Base-by-base conservation (phyloP, 2,329 filamentous ascomycete genomes). In the Trichoderma atrobrunneum region DNA sequence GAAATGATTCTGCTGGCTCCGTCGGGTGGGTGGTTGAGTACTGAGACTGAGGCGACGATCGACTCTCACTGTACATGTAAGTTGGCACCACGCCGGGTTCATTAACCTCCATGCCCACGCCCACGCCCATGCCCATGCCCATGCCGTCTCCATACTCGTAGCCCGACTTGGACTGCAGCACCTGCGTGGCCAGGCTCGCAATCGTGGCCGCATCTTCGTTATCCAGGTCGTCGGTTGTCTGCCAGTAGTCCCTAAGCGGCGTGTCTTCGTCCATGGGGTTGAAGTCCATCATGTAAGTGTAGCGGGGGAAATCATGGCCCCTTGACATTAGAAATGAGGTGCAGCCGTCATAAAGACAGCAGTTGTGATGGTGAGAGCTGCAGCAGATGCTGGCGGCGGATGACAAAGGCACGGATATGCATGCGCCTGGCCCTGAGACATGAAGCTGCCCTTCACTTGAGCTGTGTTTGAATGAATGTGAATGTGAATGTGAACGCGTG, bases 261-360 rank as follows among this genome's bases (percentile, higher is more conserved):
- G 72, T 72, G 18, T 61, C 39, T 57, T 73, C 72, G n/a, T 73
- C 72, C 24, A 66, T 32, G 14, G 62, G 57, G 43, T 57, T 72
- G 34, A 68, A 67, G 48, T 73, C 72, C 72, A 73, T 73, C 34
- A 68, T 43, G n/a, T 48, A 64, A 34, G 66, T 36, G 36, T 48
- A 64, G 61, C 60, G 59, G 59, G 60, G 57, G 66, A 60, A 54
- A 30, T 43, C 60, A 21, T 62, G 39, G 57, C 67, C 67, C 67
- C 57, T 51, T 24, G 57, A 51, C 66, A 51, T 69, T 24, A 48
- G 28, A 7, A n/a, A 48, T 7, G n/a, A 30, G 61, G 30, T 21
- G 48, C 30, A 26, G 60, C 26, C 26, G 26, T 64, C 68, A 71
- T 61, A 51, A 36, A 70, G 67, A 32, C 30, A 36, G 57, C 57